Evolutionary conservation across 805 yeast species (phyloP), one percentile per base, ranked within the genome.

Genomic region (Nakazawaea ambrosiae): DNA sequence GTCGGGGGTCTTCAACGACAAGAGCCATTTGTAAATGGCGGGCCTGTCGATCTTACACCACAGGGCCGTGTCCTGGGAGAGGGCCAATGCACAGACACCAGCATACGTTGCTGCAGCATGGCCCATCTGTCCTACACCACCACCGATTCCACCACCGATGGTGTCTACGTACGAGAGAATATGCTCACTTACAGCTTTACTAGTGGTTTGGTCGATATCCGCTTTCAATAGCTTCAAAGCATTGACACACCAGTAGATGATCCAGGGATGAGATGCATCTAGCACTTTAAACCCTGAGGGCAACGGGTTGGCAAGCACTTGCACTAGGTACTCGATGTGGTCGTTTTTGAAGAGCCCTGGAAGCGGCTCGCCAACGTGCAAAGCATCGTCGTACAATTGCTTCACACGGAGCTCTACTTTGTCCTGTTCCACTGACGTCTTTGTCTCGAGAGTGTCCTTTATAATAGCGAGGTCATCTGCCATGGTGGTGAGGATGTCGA

Each of bases 241-340:
- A 52, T 86, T 87, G 31, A 73, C 53, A 5, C 81, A 59, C 98
- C 98, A 92, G 54, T 83, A 90, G 1, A 84, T 41, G 50, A 90
- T 61, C 97, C 97, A 92, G 0, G 95, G 78, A 43, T 81, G 88
- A n/a, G 92, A 83, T 0, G 97, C 92, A 57, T 90, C 97, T 33
- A 86, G 63, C 0, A 70, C 69, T 3, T 57, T 52, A 54, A 70
- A 81, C 7, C 55, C 61, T 2, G 59, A 45, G 0, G 88, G 83
- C 20, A 83, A 63, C 14, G 68, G 60, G 9, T 57, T 51, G 8
- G 53, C 47, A 18, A 76, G 57, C 15, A 63, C 60, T n/a, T 51
- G 41, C 16, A 61, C 55, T 11, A 75, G 55, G 49, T 66, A 82
- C 35, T 45, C 42, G 8, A 53, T 38, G 50, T 81, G 88, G 1